Conservation (phyloP, 495 filamentous ascomycete species). For the Lasiosphaeriaceae sp. region DNA sequence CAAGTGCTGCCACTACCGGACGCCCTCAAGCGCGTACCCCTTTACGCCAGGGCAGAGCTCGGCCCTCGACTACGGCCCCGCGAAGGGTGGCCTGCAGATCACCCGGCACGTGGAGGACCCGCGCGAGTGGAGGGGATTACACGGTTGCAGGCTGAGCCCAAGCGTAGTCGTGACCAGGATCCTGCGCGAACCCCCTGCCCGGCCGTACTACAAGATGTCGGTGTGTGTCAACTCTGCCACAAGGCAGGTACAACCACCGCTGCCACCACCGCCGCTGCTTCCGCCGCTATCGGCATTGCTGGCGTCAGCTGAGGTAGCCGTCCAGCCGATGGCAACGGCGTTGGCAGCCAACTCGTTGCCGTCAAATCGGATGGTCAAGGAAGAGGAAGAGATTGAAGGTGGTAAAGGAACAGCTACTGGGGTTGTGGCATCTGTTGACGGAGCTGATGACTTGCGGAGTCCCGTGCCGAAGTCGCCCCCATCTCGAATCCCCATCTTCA, state of each 20-base stretch:
- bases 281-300: too few relatives aligned
- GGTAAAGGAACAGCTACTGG: too few relatives aligned
- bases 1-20: slow-evolving; percentile 14
- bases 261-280: too few relatives aligned
- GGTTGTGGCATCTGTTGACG: too few relatives aligned
- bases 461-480: background rate
- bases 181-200: background rate
- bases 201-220: background rate
- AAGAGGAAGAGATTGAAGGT: too few relatives aligned
- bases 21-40: slow-evolving; percentile 13
- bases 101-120: slow-evolving; percentile 12
- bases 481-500: background rate
- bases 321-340: background rate
- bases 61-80: slow-evolving; percentile 6
- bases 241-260: too few relatives aligned
- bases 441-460: background rate
- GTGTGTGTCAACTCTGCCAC: background rate
- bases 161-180: slow-evolving; percentile 7
- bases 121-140: slow-evolving; percentile 11
- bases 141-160: slow-evolving; percentile 10
- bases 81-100: slow-evolving; percentile 8
- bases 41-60: slow-evolving; percentile 20
- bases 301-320: background rate
- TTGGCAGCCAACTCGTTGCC: background rate
- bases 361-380: background rate